Conservation (phyloP, 148 eudicot species). For the Nepenthes mirabilis region DNA sequence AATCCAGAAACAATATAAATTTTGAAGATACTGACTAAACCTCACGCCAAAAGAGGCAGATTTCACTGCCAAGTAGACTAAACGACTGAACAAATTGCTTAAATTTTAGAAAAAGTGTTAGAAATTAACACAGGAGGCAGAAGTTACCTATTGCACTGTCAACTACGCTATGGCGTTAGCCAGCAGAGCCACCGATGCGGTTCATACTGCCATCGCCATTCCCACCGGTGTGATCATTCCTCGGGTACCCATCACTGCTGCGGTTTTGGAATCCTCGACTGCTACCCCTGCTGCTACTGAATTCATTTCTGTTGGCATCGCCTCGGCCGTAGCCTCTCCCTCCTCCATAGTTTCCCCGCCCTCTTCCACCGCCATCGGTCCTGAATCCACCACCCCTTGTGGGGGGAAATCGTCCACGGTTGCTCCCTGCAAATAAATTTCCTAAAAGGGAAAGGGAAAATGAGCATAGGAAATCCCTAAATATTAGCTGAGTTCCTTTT, state of each 20-base stretch:
- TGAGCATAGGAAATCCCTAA: background rate
- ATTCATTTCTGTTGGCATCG: conserved; percentile 33
- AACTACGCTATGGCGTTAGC: background rate
- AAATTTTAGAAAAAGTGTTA: background rate
- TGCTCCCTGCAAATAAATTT: conserved; percentile 22
- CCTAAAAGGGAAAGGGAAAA: background rate
- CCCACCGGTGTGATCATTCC: conserved; percentile 18
- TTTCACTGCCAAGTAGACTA: conserved; percentile 2
- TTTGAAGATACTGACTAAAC: background rate
- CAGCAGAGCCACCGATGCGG: conserved; percentile 35
- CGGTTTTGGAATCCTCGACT: conserved; percentile 35
- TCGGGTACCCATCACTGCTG: conserved; percentile 46
- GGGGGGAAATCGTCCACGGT: conserved; percentile 42
- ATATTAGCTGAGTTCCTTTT: too few relatives aligned
- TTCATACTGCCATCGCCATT: conserved; percentile 24
- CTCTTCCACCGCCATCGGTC: conserved; percentile 50
- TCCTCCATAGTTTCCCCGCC: conserved; percentile 52
- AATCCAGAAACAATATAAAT: background rate
- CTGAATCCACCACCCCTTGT: conserved; percentile 65
- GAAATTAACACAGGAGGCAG: too few relatives aligned
- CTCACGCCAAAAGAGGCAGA: background rate
- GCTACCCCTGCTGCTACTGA: conserved; percentile 22
- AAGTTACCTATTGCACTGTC: conserved; percentile 16
- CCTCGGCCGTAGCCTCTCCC: conserved; percentile 55
- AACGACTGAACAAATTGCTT: background rate